Conservation (phyloP, 805 yeast genomes). For the Saturnispora mendoncae region DNA sequence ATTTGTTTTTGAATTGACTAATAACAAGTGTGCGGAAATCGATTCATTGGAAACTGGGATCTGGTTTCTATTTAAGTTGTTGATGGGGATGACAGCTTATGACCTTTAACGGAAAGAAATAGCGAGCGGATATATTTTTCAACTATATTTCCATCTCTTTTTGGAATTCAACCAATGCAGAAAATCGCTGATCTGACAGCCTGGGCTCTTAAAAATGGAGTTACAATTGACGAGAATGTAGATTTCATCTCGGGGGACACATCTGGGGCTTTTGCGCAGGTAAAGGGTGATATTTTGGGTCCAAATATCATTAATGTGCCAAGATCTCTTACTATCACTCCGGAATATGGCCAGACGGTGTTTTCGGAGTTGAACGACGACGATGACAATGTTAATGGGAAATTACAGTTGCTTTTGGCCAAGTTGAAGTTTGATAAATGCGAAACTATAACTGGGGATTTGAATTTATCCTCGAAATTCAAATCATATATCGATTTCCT, state of each 20-base stretch:
- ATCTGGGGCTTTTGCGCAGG: conserved; percentile 31
- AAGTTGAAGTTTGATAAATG: conserved; percentile 32
- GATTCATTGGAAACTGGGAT: neutral
- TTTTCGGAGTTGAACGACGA: conserved; percentile 9
- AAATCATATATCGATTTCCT: conserved; percentile 40
- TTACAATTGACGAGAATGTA: conserved; percentile 28
- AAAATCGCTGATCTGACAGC: conserved; percentile 7
- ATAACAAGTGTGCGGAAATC: neutral
- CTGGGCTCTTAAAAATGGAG: conserved; percentile 32
- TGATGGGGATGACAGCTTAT: neutral
- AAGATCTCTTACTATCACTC: conserved; percentile 29
- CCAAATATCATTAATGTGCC: conserved; percentile 32
- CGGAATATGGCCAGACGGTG: conserved; percentile 26
- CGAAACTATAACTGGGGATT: conserved; percentile 12
- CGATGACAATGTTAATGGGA: conserved; percentile 24
- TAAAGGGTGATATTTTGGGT: conserved; percentile 14
- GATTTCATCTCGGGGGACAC: conserved; percentile 25
- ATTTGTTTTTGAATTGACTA: neutral
- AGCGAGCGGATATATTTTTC: conserved; percentile 2
- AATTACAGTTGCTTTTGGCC: conserved; percentile 33
- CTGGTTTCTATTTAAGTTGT: neutral
- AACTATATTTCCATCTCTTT: neutral
- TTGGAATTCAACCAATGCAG: conserved; percentile 18
- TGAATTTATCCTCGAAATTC: conserved; percentile 23
- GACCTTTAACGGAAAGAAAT: conserved; percentile 7